Evolutionary conservation across 2,329 filamentous ascomycete genomes (phyloP).

Genomic region (Metarhizium sp.): DNA sequence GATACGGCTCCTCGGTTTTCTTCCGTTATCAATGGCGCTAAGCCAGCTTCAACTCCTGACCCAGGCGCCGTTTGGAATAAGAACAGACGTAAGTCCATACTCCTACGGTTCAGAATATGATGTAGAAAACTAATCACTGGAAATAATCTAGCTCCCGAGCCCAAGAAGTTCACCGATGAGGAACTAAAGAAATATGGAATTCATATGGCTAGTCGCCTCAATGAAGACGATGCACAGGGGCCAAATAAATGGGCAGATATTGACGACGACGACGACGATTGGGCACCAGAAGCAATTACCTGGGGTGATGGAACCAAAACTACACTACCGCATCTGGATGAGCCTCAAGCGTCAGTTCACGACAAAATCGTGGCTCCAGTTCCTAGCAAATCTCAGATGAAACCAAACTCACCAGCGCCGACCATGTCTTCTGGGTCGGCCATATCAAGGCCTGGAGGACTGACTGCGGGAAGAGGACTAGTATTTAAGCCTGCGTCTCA

Average conservation of each 20-base stretch:
- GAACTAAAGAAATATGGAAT: constrained; percentile 82
- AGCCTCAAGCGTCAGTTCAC: constrained; percentile 23
- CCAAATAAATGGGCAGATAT: constrained; percentile 86
- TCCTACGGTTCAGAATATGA: background rate
- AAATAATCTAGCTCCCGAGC: constrained; percentile 57
- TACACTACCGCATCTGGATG: constrained; percentile 56
- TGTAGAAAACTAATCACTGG: constrained; percentile 14
- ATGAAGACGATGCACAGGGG: constrained; percentile 63
- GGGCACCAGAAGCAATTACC: constrained; percentile 75
- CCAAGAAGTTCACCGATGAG: constrained; percentile 78
- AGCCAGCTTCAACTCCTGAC: constrained; percentile 55
- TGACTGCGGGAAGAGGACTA: constrained; percentile 49
- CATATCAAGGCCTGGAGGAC: constrained; percentile 32
- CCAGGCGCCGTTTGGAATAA: constrained; percentile 79
- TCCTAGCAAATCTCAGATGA: constrained; percentile 23
- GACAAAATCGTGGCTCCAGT: constrained; percentile 16
- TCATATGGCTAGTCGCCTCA: constrained; percentile 70
- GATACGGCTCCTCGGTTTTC: constrained; percentile 38
- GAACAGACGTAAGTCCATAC: constrained; percentile 61
- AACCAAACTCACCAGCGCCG: constrained; percentile 35
- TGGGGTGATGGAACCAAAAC: constrained; percentile 87
- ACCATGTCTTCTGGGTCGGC: constrained; percentile 26
- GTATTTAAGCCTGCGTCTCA: constrained; percentile 54
- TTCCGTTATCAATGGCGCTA: constrained; percentile 44
- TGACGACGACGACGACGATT: constrained; percentile 81